Conservation (phyloP, 2,329 filamentous ascomycete genomes). For the Exophiala viscosa region DNA sequence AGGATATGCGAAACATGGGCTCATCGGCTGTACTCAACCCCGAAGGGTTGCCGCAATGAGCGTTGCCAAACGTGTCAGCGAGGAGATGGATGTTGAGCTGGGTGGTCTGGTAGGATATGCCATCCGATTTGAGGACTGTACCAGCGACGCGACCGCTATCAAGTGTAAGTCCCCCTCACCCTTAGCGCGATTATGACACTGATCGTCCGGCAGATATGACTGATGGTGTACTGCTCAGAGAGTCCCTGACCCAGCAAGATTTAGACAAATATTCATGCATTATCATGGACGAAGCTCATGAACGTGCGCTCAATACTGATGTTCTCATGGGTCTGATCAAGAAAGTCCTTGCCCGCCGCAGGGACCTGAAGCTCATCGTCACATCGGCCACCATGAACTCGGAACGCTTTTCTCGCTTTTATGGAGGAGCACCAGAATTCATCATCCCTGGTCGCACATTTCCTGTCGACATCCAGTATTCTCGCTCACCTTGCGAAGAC, state of each 20-base stretch:
- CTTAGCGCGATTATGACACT: neutral
- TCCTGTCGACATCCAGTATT: conserved; percentile 94
- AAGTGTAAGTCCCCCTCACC: conserved; percentile 59
- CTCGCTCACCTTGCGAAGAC: conserved; percentile 90
- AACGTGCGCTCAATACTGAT: conserved; percentile 92
- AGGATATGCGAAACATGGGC: conserved; percentile 79
- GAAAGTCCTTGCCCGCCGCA: conserved; percentile 83
- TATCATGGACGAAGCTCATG: conserved; percentile 99
- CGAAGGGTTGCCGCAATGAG: conserved; percentile 97
- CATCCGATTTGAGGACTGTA: conserved; percentile 97
- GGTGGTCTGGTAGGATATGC: conserved; percentile 90
- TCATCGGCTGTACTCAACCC: conserved; percentile 95
- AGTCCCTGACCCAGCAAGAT: conserved; percentile 88
- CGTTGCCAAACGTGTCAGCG: conserved; percentile 93
- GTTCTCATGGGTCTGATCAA: conserved; percentile 97
- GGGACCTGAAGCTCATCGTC: conserved; percentile 93
- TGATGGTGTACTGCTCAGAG: conserved; percentile 87
- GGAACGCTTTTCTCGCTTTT: conserved; percentile 93
- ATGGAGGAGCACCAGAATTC: conserved; percentile 92
- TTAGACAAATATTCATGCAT: conserved; percentile 95
- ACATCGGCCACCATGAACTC: conserved; percentile 99
- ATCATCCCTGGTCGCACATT: conserved; percentile 95
- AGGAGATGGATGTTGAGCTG: conserved; percentile 94
- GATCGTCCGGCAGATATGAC: conserved; percentile 69
- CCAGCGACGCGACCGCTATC: conserved; percentile 88